A percentile compares a stretch with the other conserved stretches of the same genome.
Evolutionary conservation across 176 grass and related monocot species (phyloP).

Genomic region (Thalia dealbata): DNA sequence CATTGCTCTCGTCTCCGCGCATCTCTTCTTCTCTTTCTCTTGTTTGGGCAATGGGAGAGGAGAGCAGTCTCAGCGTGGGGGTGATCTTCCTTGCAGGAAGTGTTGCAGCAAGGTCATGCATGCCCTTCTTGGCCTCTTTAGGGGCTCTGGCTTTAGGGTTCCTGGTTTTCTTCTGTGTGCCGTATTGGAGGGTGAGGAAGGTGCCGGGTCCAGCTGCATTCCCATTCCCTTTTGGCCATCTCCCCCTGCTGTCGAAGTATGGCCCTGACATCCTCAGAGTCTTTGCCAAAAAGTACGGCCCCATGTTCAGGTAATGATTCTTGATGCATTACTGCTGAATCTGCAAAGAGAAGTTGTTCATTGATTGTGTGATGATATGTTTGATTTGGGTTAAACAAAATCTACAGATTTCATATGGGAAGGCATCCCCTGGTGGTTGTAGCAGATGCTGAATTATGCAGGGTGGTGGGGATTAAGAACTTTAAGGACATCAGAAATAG

Average conservation of each 20-base stretch:
- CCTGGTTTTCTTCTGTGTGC: conserved; percentile 61
- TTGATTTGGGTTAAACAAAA: not conserved
- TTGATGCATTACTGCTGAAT: not conserved
- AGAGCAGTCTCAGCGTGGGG: not conserved
- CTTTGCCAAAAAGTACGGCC: conserved; percentile 64
- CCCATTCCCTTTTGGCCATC: conserved; percentile 53
- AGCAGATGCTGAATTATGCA: conserved; percentile 80
- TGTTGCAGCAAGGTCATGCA: not conserved
- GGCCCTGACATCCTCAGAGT: conserved; percentile 58
- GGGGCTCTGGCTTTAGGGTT: conserved; percentile 27
- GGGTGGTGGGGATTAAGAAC: conserved; percentile 85
- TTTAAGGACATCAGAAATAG: conserved; percentile 85
- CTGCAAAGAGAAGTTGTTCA: not conserved
- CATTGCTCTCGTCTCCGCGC: not conserved
- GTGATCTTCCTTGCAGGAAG: not conserved
- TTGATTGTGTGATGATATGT: not conserved
- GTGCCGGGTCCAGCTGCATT: conserved; percentile 60
- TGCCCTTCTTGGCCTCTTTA: conserved; percentile 21
- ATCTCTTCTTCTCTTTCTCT: not conserved
- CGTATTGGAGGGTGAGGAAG: conserved; percentile 61
- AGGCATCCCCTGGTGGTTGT: conserved; percentile 86
- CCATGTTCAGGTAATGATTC: conserved; percentile 55
- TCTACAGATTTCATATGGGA: conserved; percentile 78
- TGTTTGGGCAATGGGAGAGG: not conserved
- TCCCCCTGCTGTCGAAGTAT: conserved; percentile 53